phyloP scores from a whole-genome alignment of 345 rosid genomes.

The Salix exigua region DNA sequence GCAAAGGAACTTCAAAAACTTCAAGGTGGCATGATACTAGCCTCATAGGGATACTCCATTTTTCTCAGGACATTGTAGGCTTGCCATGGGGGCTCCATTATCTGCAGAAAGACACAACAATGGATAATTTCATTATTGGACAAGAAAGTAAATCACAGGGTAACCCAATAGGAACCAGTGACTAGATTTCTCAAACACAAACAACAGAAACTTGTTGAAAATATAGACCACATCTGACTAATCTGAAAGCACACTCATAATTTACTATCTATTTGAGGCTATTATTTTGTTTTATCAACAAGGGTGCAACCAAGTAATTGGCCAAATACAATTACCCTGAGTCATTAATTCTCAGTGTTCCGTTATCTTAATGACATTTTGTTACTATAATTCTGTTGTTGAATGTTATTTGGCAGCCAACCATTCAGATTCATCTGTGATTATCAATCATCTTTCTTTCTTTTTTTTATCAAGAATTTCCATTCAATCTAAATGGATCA shows the following conservation, averaged over 20 bases:
- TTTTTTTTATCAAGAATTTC: not conserved
- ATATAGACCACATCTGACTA: not conserved
- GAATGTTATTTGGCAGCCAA: not conserved
- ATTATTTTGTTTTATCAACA: not conserved
- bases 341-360: too few species aligned
- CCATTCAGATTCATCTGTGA: not conserved
- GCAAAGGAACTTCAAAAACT: not conserved
- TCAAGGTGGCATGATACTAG: conserved; percentile 21
- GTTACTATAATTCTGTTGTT: not conserved
- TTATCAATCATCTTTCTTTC: not conserved
- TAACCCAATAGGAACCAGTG: not conserved
- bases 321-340: not conserved
- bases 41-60: conserved; percentile 97
- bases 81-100: conserved; percentile 96
- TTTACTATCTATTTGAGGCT: not conserved
- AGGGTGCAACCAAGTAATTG: not conserved
- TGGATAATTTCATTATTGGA: not conserved
- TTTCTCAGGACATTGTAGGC: conserved; percentile 73
- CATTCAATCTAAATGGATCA: not conserved
- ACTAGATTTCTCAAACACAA: not conserved
- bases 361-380: not conserved
- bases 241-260: not conserved
- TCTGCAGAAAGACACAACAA: conserved; percentile 37
- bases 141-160: not conserved
- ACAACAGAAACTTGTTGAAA: not conserved